Evolutionary conservation across 345 rosid species (phyloP).

Genomic region (Fremontodendron californicum): DNA sequence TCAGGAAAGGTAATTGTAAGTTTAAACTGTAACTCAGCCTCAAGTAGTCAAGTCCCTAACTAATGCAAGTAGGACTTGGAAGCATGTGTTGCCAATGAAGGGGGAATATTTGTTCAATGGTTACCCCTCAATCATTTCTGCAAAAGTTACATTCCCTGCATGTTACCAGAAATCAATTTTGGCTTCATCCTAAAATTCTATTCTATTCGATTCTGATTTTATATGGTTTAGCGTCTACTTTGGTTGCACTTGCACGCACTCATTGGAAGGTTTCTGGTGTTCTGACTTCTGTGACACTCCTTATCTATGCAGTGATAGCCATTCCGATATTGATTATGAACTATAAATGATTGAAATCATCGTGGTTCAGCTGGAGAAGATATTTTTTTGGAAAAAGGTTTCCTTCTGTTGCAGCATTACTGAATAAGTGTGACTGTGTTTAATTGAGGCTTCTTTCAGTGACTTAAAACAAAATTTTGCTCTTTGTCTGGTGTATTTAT

Average conservation of each 20-base stretch:
- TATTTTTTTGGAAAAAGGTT: not conserved
- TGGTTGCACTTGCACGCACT: not conserved
- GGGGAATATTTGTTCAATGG: not conserved
- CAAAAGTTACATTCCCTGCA: not conserved
- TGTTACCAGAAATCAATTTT: not conserved
- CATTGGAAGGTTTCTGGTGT: not conserved
- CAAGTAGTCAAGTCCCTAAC: not conserved
- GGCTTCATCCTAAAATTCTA: not conserved
- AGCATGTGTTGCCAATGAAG: not conserved
- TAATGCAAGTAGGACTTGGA: not conserved
- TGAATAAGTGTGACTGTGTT: not conserved
- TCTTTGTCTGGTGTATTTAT: not conserved
- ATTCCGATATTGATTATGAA: slow-evolving; percentile 26
- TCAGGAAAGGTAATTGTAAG: slow-evolving; percentile 27
- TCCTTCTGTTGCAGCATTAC: not conserved
- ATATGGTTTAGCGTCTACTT: not conserved
- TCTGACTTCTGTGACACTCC: not conserved
- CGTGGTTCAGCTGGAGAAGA: slow-evolving; percentile 3
- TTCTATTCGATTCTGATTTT: not conserved
- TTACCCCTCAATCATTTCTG: not conserved
- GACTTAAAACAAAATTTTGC: not conserved
- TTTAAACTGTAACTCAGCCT: not conserved
- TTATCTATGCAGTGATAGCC: slow-evolving; percentile 25
- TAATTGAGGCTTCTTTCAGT: not conserved
- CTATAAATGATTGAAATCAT: slow-evolving; percentile 25